phyloP scores from a whole-genome alignment of 1,139 yeast genomes.

The Blastobotrys illinoisensis region DNA sequence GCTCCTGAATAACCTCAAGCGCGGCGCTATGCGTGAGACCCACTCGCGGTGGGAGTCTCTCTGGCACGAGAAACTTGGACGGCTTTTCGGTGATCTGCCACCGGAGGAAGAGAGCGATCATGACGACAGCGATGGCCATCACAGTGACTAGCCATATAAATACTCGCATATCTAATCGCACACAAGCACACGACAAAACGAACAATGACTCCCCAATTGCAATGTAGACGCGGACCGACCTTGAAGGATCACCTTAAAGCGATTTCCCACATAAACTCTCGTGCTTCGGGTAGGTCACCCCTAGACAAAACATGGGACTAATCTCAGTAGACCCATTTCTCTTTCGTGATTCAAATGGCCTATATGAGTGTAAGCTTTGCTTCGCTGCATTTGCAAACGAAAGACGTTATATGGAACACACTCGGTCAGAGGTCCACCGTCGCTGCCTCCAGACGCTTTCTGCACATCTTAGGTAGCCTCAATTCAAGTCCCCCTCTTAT shows the following conservation, averaged over 20 bases:
- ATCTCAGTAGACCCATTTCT: constrained; percentile 9
- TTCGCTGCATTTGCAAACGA: constrained; percentile 14
- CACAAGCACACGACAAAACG: not conserved
- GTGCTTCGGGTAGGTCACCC: constrained; percentile 3
- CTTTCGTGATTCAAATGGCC: constrained; percentile 10
- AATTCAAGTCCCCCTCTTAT: too few species aligned
- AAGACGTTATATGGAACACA: constrained; percentile 12
- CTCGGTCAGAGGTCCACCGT: constrained; percentile 10
- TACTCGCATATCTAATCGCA: not conserved
- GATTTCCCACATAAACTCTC: constrained; percentile 9
- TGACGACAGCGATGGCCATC: not conserved
- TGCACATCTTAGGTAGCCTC: not conserved
- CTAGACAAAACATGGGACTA: not conserved
- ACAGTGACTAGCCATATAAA: not conserved
- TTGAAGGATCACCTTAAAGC: constrained; percentile 11
- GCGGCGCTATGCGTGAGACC: constrained; percentile 71
- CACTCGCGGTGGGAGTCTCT: constrained; percentile 65
- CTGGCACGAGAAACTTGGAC: constrained; percentile 50
- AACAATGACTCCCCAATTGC: not conserved
- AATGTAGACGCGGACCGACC: not conserved
- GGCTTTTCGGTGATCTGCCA: constrained; percentile 25
- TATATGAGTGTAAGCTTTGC: constrained; percentile 13
- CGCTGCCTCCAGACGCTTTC: not conserved
- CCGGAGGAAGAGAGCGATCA: not conserved
- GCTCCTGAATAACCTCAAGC: constrained; percentile 39